A percentile compares a stretch with the other conserved stretches of the same genome.
Evolutionary conservation across 768 basidiomycete genomes (phyloP).

Genomic region (Coprinopsis sp.): DNA sequence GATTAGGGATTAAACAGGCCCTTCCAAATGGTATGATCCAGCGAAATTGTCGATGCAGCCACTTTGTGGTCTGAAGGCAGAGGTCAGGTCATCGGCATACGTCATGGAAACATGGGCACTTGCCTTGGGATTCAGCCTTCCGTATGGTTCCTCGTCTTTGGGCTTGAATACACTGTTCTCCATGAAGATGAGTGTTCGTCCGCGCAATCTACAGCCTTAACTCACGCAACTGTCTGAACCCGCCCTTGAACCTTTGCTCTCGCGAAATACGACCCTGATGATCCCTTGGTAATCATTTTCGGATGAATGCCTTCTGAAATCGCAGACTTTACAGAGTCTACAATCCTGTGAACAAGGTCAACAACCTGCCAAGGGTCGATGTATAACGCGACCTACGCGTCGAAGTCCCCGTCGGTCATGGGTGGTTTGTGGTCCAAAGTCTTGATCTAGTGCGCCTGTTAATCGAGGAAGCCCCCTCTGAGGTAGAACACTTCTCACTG

Average conservation of each 20-base stretch:
- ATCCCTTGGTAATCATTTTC: conserved; percentile 87
- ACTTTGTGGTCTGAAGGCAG: conserved; percentile 73
- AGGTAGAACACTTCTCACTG: conserved; percentile 26
- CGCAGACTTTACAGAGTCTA: conserved; percentile 60
- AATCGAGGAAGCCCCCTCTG: conserved; percentile 5
- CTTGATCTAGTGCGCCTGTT: conserved; percentile 46
- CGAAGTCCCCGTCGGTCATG: conserved; percentile 71
- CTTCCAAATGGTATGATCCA: conserved; percentile 91
- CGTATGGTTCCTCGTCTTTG: conserved; percentile 88
- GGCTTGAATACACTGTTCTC: conserved; percentile 78
- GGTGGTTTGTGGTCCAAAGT: conserved; percentile 78
- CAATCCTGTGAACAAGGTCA: conserved; percentile 39
- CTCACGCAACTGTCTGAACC: conserved; percentile 78
- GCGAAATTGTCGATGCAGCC: conserved; percentile 83
- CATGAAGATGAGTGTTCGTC: not conserved
- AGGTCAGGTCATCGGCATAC: not conserved
- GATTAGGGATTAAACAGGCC: conserved; percentile 83
- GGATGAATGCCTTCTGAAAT: conserved; percentile 80
- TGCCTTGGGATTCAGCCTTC: conserved; percentile 82
- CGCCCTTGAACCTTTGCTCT: conserved; percentile 72
- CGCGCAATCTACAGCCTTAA: conserved; percentile 7
- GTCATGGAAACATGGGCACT: conserved; percentile 1
- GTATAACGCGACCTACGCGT: conserved; percentile 44
- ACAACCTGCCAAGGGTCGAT: not conserved
- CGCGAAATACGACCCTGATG: conserved; percentile 91